These are phyloP conservation scores for Capronia coronata DNA, from an alignment of 2,329 filamentous ascomycete species.

Conservation along the genomic window DNA sequence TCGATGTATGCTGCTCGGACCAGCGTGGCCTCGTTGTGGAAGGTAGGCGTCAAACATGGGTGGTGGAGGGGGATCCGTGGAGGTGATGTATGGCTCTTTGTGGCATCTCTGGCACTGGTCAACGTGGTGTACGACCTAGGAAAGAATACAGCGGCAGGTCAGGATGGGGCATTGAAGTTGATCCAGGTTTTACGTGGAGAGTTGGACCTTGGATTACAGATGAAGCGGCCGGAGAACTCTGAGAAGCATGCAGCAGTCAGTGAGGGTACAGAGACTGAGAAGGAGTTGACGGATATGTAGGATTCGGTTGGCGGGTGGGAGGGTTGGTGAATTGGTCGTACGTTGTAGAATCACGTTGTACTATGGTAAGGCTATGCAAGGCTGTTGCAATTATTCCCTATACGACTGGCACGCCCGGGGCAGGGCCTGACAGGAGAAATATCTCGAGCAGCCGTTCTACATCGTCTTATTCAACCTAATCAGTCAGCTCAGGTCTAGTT, in stretches of 20 bases:
- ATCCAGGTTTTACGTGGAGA: conserved; percentile 27
- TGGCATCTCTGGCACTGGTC: conserved; percentile 59
- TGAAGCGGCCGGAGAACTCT: background rate
- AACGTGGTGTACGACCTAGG: conserved; percentile 27
- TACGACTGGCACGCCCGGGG: too few species aligned
- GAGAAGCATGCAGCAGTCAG: background rate
- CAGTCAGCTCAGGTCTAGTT: too few species aligned
- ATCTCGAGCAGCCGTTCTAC: too few species aligned
- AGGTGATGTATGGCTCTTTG: conserved; percentile 79
- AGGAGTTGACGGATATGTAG: background rate
- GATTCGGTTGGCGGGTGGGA: background rate
- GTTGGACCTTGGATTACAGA: conserved; percentile 25
- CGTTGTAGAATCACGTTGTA: too few species aligned
- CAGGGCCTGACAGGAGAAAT: too few species aligned
- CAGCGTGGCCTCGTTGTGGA: conserved; percentile 81
- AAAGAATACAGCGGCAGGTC: conserved; percentile 11
- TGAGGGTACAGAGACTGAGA: background rate
- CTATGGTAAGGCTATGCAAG: too few species aligned
- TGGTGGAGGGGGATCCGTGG: conserved; percentile 80
- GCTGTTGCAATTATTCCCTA: too few species aligned
- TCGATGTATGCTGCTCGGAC: conserved; percentile 73
- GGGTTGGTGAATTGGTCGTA: too few species aligned
- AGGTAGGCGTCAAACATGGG: conserved; percentile 82
- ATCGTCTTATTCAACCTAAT: too few species aligned
- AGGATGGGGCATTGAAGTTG: conserved; percentile 20